Evolutionary conservation across 2,329 filamentous ascomycete species (phyloP), one percentile per base, ranked within the genome.

Genomic region (Colletotrichum liaoningense): DNA sequence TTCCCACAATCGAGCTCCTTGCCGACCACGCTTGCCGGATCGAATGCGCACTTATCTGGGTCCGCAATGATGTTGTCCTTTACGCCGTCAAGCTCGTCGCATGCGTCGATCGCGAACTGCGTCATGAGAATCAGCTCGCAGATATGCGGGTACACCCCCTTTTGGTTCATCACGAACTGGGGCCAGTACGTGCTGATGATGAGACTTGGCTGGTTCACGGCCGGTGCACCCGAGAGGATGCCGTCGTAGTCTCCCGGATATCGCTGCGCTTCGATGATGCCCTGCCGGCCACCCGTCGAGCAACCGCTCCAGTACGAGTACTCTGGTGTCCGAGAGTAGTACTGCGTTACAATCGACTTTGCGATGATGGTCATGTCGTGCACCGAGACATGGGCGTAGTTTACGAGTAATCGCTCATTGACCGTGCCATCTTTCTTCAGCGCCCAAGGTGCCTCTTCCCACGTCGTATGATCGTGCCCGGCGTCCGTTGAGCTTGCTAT

Each of bases 211-310:
- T 74, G 72, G 62, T 82, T 78, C 6, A 85, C 72, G 14, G 86
- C 88, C 5, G 86, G 84, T 3, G 81, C 81, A 0, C 83, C 84
- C 1, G 88, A 87, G 0, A 89, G 77, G 19, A 90, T 85, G 2
- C 89, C 89, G 60, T 90, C 86, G 65, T 89, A 90, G 54, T 88
- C 86, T 1, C 85, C 82, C 0, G 89, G 88, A 74, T 86, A 89
- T 19, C 83, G 78, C 75, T 90, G 86, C 0, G 87, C 85, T 28
- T 87, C 82, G 74, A 87, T 86, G 35, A 89, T 79, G 19, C 88
- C 89, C 78, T 91, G 88, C 2, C 89, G 81, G 1, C 90, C 89
- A 16, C 89, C 88, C 0, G 86, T 88, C 2, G 86, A 88, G 75
- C 88, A 90, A 16, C 88, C 88, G 16, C 81, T 80, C 77, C 85